phyloP scores from a whole-genome alignment of 352 stramenopile genomes.

The Globisporangium irregulare region DNA sequence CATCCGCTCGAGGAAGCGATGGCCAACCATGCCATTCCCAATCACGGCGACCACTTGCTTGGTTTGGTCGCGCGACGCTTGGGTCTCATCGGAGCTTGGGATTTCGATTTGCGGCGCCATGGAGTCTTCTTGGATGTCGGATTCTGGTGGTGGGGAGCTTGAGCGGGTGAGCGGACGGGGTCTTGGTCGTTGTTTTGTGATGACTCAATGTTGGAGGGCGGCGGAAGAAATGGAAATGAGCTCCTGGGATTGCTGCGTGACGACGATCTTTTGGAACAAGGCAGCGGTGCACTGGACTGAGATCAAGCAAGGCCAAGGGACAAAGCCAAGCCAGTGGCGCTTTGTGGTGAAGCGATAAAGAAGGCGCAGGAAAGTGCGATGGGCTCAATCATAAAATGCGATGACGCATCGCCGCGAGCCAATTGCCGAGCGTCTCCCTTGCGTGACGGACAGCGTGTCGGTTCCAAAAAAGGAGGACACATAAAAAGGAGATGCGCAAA shows the following conservation, averaged over 20 bases:
- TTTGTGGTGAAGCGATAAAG: background rate
- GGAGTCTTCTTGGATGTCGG: background rate
- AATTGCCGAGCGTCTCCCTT: constrained; percentile 18
- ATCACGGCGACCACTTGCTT: constrained; percentile 84
- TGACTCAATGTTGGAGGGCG: constrained; percentile 15
- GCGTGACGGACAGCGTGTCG: constrained; percentile 10
- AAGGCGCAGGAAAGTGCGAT: background rate
- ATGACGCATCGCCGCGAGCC: constrained; percentile 27
- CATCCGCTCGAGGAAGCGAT: constrained; percentile 85
- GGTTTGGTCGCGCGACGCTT: background rate
- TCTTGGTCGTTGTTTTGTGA: constrained; percentile 12
- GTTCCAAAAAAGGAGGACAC: constrained; percentile 20
- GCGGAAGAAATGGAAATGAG: constrained; percentile 15
- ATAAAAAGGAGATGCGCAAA: background rate
- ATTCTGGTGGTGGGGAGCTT: constrained; percentile 5
- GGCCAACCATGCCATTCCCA: constrained; percentile 90
- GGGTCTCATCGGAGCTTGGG: constrained; percentile 4
- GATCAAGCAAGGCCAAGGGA: background rate
- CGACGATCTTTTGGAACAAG: background rate
- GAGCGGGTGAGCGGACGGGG: background rate
- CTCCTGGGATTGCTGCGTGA: background rate
- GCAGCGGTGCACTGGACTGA: background rate
- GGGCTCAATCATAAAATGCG: background rate
- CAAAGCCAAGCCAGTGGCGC: background rate
- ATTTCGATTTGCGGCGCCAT: constrained; percentile 13